A percentile compares a stretch with the other conserved stretches of the same genome.
Evolutionary conservation across 352 stramenopile species (phyloP).

Genomic region (Phytophthora pini): DNA sequence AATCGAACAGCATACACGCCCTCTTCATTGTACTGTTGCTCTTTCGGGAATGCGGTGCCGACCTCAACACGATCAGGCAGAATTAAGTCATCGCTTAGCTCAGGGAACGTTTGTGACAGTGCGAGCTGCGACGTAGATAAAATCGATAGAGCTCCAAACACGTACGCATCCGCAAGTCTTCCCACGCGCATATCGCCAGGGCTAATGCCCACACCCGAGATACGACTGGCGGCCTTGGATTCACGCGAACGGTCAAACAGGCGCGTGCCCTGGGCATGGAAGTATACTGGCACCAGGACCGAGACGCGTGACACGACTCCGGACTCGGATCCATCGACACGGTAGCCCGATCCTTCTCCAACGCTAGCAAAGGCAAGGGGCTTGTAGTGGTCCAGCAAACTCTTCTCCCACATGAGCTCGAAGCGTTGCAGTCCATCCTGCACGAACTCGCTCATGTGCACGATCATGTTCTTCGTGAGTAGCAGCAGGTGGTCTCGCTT

Average conservation of each 20-base stretch:
- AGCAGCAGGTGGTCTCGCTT: constrained; percentile 80
- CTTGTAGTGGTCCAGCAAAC: constrained; percentile 81
- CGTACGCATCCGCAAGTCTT: constrained; percentile 76
- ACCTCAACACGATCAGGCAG: constrained; percentile 67
- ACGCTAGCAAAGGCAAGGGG: constrained; percentile 78
- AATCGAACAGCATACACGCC: constrained; percentile 89
- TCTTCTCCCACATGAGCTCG: constrained; percentile 87
- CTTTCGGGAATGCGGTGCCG: constrained; percentile 51
- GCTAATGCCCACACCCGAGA: constrained; percentile 76
- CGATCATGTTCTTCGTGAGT: constrained; percentile 88
- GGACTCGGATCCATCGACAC: constrained; percentile 65
- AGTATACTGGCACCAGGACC: constrained; percentile 81
- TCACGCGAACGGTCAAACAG: constrained; percentile 82
- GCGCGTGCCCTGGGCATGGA: constrained; percentile 80
- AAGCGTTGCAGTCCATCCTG: constrained; percentile 83
- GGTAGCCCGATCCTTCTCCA: constrained; percentile 71
- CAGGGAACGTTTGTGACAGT: constrained; percentile 76
- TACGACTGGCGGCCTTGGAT: constrained; percentile 39
- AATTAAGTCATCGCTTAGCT: constrained; percentile 69
- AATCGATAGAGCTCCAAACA: constrained; percentile 85
- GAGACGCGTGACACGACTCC: constrained; percentile 71
- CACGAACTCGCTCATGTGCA: constrained; percentile 84
- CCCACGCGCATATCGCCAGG: constrained; percentile 70
- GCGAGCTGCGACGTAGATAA: constrained; percentile 79
- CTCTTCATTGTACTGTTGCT: constrained; percentile 90